Evolutionary conservation across 2,329 filamentous ascomycete genomes (phyloP).

Genomic region (Tolypocladium tropicale): DNA sequence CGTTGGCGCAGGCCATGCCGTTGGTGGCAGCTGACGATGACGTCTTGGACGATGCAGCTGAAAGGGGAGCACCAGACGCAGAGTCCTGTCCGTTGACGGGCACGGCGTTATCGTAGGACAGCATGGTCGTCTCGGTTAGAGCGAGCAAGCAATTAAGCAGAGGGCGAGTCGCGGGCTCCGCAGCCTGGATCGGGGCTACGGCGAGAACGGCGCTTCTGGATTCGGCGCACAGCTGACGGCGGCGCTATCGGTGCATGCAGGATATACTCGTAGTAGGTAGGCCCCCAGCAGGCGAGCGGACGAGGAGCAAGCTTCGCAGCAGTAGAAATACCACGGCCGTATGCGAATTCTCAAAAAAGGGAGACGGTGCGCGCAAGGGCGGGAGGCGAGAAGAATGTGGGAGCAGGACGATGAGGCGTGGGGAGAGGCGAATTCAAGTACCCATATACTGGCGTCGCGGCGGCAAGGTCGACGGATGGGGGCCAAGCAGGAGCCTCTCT

Average conservation of each 20-base stretch:
- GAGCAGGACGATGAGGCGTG: neutral
- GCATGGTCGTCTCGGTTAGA: conserved; percentile 23
- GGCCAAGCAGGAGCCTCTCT: neutral
- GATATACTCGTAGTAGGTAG: neutral
- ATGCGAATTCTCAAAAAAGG: neutral
- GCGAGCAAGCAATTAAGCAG: neutral
- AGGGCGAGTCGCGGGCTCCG: neutral
- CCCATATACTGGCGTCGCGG: neutral
- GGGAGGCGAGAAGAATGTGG: neutral
- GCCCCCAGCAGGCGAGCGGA: neutral
- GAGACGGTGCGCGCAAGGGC: neutral
- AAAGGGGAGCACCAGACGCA: conserved; percentile 10
- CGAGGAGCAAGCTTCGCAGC: neutral
- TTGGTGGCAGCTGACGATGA: conserved; percentile 16
- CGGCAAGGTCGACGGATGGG: neutral
- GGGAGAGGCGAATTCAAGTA: neutral
- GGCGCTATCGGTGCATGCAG: neutral
- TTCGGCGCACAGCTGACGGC: neutral
- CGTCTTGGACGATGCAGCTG: conserved; percentile 2
- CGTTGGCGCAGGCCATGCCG: conserved; percentile 14
- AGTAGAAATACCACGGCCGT: neutral
- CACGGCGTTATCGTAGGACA: conserved; percentile 39
- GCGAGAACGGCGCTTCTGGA: neutral
- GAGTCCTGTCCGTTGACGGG: conserved; percentile 30
- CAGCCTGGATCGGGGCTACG: neutral